Percentiles rank a stretch among this genome's conserved stretches.
Evolutionary conservation across 495 filamentous ascomycete genomes (phyloP).

Genomic region (Aspergillus ostianus): DNA sequence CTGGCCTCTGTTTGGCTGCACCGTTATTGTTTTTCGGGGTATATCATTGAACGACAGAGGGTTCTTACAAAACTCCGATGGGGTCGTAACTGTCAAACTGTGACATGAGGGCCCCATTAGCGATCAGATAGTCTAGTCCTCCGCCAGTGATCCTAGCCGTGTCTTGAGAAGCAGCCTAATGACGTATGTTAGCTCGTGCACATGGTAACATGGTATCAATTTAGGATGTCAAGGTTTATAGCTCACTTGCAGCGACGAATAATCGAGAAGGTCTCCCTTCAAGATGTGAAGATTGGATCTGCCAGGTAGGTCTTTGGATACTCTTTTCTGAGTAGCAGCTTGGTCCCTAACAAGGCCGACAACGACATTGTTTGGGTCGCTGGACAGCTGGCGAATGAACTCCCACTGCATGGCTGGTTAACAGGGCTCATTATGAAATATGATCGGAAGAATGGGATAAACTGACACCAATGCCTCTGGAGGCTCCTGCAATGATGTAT

Average conservation of each 20-base stretch:
- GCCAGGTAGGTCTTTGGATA: constrained; percentile 25
- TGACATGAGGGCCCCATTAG: constrained; percentile 29
- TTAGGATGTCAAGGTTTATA: neutral
- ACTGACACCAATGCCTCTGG: constrained; percentile 40
- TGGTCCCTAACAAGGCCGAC: constrained; percentile 44
- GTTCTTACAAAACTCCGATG: constrained; percentile 30
- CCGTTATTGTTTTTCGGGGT: neutral
- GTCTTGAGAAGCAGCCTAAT: constrained; percentile 11
- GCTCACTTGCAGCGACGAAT: constrained; percentile 29
- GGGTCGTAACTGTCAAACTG: constrained; percentile 24
- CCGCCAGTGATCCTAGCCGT: constrained; percentile 28
- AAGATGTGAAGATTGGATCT: constrained; percentile 45
- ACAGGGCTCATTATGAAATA: neutral
- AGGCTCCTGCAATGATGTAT: constrained; percentile 38
- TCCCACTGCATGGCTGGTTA: constrained; percentile 28
- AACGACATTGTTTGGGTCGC: constrained; percentile 35
- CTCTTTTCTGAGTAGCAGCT: constrained; percentile 23
- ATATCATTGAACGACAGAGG: neutral
- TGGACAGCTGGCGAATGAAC: constrained; percentile 34
- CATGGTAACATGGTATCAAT: no score
- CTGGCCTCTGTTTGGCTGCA: constrained; percentile 20
- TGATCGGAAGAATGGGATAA: neutral
- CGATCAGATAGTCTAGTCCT: constrained; percentile 35
- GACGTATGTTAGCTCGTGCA: no score
- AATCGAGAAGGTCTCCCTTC: constrained; percentile 41